phyloP scores from a whole-genome alignment of 2,329 filamentous ascomycete species.

The Aureobasidium zeae region DNA sequence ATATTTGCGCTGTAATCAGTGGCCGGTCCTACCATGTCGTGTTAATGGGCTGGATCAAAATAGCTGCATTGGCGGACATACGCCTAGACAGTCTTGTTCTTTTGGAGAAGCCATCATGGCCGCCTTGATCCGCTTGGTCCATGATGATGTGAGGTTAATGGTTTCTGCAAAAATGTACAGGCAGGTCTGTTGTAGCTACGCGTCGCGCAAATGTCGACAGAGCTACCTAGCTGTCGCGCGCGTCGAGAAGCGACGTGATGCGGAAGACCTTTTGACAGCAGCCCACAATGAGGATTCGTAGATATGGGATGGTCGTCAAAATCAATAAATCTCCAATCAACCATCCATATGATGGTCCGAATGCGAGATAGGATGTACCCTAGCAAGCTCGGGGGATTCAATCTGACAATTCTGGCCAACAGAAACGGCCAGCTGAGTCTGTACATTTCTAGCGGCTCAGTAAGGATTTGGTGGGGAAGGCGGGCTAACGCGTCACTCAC shows the following conservation, averaged over 20 bases:
- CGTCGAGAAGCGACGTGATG: no score
- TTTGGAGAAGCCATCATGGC: constrained; percentile 15
- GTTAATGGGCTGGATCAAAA: not conserved
- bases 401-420: constrained; percentile 9
- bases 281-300: not conserved
- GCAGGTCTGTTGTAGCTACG: not conserved
- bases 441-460: constrained; percentile 4
- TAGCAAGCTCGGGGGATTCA: constrained; percentile 11
- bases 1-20: constrained; percentile 89
- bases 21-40: constrained; percentile 61
- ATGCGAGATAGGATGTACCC: no score
- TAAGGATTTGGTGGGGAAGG: not conserved
- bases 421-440: not conserved
- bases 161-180: not conserved
- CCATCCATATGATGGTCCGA: no score
- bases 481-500: no score
- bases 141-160: constrained; percentile 11
- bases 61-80: not conserved
- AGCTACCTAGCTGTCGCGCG: not conserved
- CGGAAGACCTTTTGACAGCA: not conserved
- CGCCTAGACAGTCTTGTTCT: constrained; percentile 17
- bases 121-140: constrained; percentile 18
- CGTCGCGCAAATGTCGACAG: constrained; percentile 1
- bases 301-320: not conserved
- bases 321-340: not conserved